Evolutionary conservation across 2,329 filamentous ascomycete species (phyloP), one percentile per base, ranked within the genome.

Genomic region (Colletotrichum sojae): DNA sequence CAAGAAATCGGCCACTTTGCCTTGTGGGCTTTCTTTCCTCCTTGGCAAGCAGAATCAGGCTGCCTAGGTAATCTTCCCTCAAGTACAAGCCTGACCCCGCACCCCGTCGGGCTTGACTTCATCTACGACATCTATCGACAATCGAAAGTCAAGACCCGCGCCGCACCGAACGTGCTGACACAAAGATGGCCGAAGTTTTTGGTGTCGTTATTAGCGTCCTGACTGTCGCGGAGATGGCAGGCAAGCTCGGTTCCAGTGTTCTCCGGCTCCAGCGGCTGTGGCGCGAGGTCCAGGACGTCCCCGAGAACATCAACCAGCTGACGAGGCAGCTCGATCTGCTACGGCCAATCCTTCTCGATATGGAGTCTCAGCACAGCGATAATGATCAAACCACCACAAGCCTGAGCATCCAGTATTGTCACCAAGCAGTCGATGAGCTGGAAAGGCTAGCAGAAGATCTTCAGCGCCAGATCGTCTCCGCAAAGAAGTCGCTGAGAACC

Each of bases 131-230:
- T 22, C 22, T 22, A 22, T 22, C 22, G 5, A 31, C 6, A 31
- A 9, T 31, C 27, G 2, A 6, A 31, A 3, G 27, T 9, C 5
- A 5, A 31, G 27, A 31, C 27, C 27, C 4, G 9, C 9, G 5
- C 27, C 27, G 6, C 9, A 31, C 6, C 5, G 25, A 31, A 8
- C 27, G 27, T 31, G 6, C 6, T 2, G 6, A 31, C 6, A 5
- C 27, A 31, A 31, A 9, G 8, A 69, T 69, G 66, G 66, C 66
- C 13, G 61, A 66, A 25, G 39, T 56, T 1, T 46, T 69, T 4
- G 61, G 66, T 16, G 20, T 61, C 6, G 61, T 69, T 5, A 55
- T 54, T 36, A 69, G 55, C 66, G 57, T 49, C 36, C 5, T 69
- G 16, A 53, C 66, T 13, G 63, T 63, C 15, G 53, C 52, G n/a